Base-by-base conservation (phyloP, 306 rosid species). In the Boehmeria nivea region DNA sequence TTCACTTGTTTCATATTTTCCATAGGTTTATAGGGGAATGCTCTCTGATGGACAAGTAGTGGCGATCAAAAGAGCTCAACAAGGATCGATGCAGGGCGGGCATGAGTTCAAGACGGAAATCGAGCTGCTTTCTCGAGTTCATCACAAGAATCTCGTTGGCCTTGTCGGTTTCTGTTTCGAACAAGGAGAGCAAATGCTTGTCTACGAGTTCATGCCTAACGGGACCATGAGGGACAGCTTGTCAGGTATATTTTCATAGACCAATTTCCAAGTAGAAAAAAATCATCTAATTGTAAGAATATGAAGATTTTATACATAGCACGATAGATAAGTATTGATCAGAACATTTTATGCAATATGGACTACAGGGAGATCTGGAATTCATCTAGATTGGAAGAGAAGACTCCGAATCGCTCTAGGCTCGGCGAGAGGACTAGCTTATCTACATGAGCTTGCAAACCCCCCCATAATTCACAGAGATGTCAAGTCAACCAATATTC, bases 401-500 rank as follows among this genome's bases (percentile, higher is more conserved):
- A 82, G 98, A 61, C 91, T 91, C 24, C 90, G 95, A 6, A 43
- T 87, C 34, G 88, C 98, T 34, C 95, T 91, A 48, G 98, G 98
- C 59, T 91, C 95, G 3, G 95, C 95, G 0, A 78, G 98, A 82
- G 98, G 98, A 69, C 83, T 91, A n/a, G 77, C 96, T 45, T 91
- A 91, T 67, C 75, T 87, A 10, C 98, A 91, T 36, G 98, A 91
- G 66, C 98, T 87, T 54, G 98, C 98, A 31, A 82, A 84, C 63
- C 98, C 98, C 69, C 95, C 96, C 31, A 91, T 91, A 51, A 91
- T 91, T 62, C 98, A 91, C 55, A 74, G 98, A 71, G 98, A 91
- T 65, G 81, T 91, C 43, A 91, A 91, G 72, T 80, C 96, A 2
- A 62, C 84, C 43, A 91, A 91, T 60, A 87, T 91, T 64, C 68